Base-by-base conservation (phyloP, 108 stramenopile species). In the Cyclotella atomus region DNA sequence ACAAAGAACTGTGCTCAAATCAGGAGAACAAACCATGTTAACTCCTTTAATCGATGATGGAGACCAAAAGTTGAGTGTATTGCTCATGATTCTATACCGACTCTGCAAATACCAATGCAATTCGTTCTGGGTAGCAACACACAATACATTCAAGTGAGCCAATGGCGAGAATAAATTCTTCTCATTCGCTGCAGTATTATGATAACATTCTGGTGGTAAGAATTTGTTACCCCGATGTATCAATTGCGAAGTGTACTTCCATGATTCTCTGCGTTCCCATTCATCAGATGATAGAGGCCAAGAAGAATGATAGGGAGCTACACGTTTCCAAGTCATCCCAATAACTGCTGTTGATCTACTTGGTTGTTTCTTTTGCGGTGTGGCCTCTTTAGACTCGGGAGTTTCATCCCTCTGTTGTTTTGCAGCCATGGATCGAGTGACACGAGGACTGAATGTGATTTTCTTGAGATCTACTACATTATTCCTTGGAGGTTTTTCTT, bases 51-150 rank as follows among this genome's bases (percentile, higher is more conserved):
- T 45, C 17, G 28, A 44, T 47, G 29, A 16, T 27, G 15, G 19
- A 20, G 38, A 9, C 38, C 53, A 6, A 59, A 35, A 67, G 4
- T 49, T 59, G 24, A 71, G 79, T 12, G 76, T 50, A 23, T 70
- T 52, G 29, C 61, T 66, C 23, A 68, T 20, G 19, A 87, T 79
- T n/a, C 73, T 87, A 82, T 92, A 92, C 35, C 87, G 77, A 25
- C 94, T 91, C 71, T 91, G 89, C 43, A 92, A 64, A 73, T 84
- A 95, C 57, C 84, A 70, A 41, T 82, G 71, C 46, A 89, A 49
- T n/a, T 68, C 79, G 28, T 75, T 45, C 12, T 43, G 52, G 6
- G 88, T 88, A 44, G 84, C 75, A 10, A 88, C 85, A 59, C 78
- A 88, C 14, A 95, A 59, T 1, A 92, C 69, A 68, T 88, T 90